A percentile compares a stretch with the other conserved stretches of the same genome.
Evolutionary conservation across 2,329 filamentous ascomycete genomes (phyloP).

Genomic region (Pestalotiopsis fici): DNA sequence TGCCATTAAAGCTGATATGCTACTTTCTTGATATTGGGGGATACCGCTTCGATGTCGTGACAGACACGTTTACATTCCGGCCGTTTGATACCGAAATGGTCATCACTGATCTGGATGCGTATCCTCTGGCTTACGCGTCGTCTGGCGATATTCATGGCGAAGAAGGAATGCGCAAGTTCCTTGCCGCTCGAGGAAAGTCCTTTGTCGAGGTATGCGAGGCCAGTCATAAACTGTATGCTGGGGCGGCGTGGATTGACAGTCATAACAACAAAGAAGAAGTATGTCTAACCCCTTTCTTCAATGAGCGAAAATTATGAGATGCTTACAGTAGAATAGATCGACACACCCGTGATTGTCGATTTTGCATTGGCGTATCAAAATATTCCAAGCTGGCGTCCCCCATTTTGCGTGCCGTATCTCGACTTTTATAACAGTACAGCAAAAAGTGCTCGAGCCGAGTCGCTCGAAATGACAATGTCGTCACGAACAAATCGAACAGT

Average conservation of each 20-base stretch:
- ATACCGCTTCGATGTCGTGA: slow-evolving; percentile 16
- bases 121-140: slow-evolving; percentile 19
- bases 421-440: not conserved
- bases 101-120: slow-evolving; percentile 24
- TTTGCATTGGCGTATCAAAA: slow-evolving; percentile 24
- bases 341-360: slow-evolving; percentile 30
- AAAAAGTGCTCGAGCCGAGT: not conserved
- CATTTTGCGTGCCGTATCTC: not conserved
- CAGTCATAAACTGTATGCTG: slow-evolving; percentile 29
- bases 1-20: slow-evolving; percentile 17
- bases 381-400: not conserved
- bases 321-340: slow-evolving; percentile 18
- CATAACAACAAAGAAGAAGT: not conserved
- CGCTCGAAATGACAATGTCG: not conserved
- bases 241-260: slow-evolving; percentile 10
- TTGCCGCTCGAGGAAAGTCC: slow-evolving; percentile 13
- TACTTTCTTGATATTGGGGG: slow-evolving; percentile 28
- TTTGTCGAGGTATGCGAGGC: slow-evolving; percentile 21
- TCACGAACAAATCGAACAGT: not conserved
- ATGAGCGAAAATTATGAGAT: slow-evolving; percentile 5
- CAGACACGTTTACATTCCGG: slow-evolving; percentile 22
- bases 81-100: slow-evolving; percentile 25
- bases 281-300: not conserved
- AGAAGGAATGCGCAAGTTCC: not conserved
- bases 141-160: not conserved